Base-by-base conservation (phyloP, 495 filamentous ascomycete genomes). In the Choiromyces venosus region DNA sequence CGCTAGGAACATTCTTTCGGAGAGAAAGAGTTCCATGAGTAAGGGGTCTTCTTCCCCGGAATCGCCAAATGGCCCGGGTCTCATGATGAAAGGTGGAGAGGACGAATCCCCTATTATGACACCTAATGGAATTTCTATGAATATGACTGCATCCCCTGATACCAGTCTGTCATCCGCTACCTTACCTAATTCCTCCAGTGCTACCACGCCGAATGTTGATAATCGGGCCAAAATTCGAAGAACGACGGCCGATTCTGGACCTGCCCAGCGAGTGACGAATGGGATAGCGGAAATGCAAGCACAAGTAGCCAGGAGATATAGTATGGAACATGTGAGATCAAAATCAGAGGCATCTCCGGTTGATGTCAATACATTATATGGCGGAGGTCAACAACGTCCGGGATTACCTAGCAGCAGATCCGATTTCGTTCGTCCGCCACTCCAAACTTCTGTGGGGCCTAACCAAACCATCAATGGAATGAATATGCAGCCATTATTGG, bases 41-140 rank as follows among this genome's bases (percentile, higher is more conserved):
- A 74, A 81, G 44, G 75, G 73, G 21, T 81, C 76, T 29, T 79
- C 75, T 44, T 79, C 79, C 2, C 79, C 79, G 8, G 73, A 81
- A 72, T 75, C 76, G 36, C 75, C 44, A 82, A 86, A 71, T 83
- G 85, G 78, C 83, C 86, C 74, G 80, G 84, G 80, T 82, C 85
- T 72, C 82, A 85, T 66, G 82, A 86, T 74, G 74, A 82, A 71
- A 78, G 25, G 52, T 12, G 78, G 56, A 79, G 85, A 79, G 80
- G 79, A 46, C 77, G 83, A 74, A 78, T 82, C 74, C 52, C 82
- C 72, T 75, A 78, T 38, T 76, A 84, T 75, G 72, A 71, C 69
- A 67, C 75, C 70, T 39, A 76, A 69, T 69, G 71, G 77, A 36
- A 65, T 70, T 29, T 71, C 71, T 74, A 73, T 80, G 75, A 70